Evolutionary conservation across 2,329 filamentous ascomycete genomes (phyloP).

Genomic region (Dactylonectria macrodidyma): DNA sequence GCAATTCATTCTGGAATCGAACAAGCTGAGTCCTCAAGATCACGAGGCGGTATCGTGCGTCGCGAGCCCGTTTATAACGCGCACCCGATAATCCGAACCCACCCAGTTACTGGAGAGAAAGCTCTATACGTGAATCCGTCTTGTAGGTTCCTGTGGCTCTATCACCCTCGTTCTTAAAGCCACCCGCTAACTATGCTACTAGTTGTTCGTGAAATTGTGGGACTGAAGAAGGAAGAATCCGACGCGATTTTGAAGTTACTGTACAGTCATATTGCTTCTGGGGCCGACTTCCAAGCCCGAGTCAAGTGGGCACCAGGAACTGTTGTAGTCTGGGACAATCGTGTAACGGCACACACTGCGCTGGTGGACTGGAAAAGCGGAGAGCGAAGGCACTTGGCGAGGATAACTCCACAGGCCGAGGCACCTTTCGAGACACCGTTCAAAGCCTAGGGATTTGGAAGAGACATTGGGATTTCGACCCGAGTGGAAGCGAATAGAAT

Average conservation of each 20-base stretch:
- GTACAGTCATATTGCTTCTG: slow-evolving; percentile 66
- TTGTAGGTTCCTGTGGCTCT: slow-evolving; percentile 73
- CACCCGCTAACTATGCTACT: neutral
- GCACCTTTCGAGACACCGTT: no score
- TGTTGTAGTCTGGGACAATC: slow-evolving; percentile 90
- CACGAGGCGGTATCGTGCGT: slow-evolving; percentile 78
- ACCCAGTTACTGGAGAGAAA: slow-evolving; percentile 88
- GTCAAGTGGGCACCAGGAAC: slow-evolving; percentile 86
- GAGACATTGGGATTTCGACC: no score
- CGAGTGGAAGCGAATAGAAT: no score
- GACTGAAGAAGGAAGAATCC: slow-evolving; percentile 89
- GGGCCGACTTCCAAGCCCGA: slow-evolving; percentile 78
- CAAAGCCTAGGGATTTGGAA: no score
- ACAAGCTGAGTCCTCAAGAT: slow-evolving; percentile 80
- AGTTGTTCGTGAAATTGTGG: slow-evolving; percentile 87
- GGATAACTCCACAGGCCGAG: no score
- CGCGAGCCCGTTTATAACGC: slow-evolving; percentile 81
- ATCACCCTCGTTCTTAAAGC: no score
- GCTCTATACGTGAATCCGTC: slow-evolving; percentile 85
- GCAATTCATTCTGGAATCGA: slow-evolving; percentile 88
- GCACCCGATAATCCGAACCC: slow-evolving; percentile 86
- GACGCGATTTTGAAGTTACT: slow-evolving; percentile 82
- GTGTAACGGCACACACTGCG: slow-evolving; percentile 84
- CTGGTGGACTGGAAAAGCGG: slow-evolving; percentile 78
- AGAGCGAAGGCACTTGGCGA: no score